Conservation (phyloP, 1,139 yeast species). For the Suhomyces bribrorum region DNA sequence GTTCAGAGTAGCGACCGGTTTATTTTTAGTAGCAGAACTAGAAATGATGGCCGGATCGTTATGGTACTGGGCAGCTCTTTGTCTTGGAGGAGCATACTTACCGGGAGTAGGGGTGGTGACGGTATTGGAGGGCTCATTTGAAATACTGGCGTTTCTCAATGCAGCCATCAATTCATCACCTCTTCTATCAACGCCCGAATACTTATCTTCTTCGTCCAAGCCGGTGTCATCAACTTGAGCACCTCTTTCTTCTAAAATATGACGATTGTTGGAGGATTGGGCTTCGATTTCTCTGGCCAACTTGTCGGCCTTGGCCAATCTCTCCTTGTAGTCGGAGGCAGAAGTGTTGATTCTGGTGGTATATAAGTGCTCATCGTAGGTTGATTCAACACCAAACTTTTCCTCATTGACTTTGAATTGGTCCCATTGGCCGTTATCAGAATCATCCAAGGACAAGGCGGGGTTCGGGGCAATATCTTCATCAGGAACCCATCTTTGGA, state of each 20-base stretch:
- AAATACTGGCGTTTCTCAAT: conserved; percentile 39
- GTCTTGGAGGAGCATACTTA: conserved; percentile 63
- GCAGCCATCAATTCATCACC: conserved; percentile 70
- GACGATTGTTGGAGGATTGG: conserved; percentile 68
- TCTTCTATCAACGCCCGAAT: conserved; percentile 78
- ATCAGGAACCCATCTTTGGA: conserved; percentile 87
- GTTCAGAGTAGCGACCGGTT: background rate
- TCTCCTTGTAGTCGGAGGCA: conserved; percentile 71
- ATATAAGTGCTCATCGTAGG: conserved; percentile 86
- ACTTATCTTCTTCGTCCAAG: conserved; percentile 92
- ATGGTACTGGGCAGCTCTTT: conserved; percentile 63
- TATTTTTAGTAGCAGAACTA: conserved; percentile 37
- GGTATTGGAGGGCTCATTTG: conserved; percentile 15
- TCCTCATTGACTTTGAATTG: conserved; percentile 89
- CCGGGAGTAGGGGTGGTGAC: conserved; percentile 22
- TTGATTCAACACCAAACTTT: conserved; percentile 84
- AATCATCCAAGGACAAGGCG: conserved; percentile 48
- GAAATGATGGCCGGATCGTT: conserved; percentile 80
- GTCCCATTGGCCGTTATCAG: conserved; percentile 62
- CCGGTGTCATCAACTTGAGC: conserved; percentile 76
- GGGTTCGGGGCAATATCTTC: conserved; percentile 30
- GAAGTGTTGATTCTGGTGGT: conserved; percentile 79
- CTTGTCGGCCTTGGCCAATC: conserved; percentile 69
- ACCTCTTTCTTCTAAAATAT: conserved; percentile 92
- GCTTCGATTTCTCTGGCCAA: conserved; percentile 83